Evolutionary conservation across 331 rosid species (phyloP), one percentile per base, ranked within the genome.

Genomic region (Quercus lobata): DNA sequence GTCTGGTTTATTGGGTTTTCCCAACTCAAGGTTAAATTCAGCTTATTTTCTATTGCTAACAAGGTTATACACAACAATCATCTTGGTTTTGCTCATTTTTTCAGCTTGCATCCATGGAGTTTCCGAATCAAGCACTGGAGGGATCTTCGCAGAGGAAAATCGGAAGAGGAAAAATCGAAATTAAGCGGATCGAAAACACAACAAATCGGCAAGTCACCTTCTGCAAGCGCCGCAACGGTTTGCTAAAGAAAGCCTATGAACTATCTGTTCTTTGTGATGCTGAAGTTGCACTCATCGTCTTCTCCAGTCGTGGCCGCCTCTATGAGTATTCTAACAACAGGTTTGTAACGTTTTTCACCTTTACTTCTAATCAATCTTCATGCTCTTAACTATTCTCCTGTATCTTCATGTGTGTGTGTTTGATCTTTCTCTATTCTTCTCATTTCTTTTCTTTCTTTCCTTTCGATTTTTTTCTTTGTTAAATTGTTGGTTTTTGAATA

Each of bases 111-210:
- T 65, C 17, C 74, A 91, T 85, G 98, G 98, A 91, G 86, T 79
- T 84, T 78, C 80, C 81, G 21, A 71, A 81, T 86, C 90, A 88
- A 85, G 86, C 44, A 41, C 78, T 78, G 34, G 93, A 86, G 82
- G 92, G 90, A 56, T 87, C 93, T 56, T 86, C 98, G 62, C 97
- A 87, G 21, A 92, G 84, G 78, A 93, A 90, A 80, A 72, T 80
- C 78, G 98, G 98, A 76, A 92, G 98, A 88, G 98, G 98, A 46
- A 93, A 92, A 72, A 93, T 93, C 7, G 98, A 93, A 81, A 93
- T 93, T 57, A 93, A 93, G 87, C 52, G 98, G 81, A 93, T 93
- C 29, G 98, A 93, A 83, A 93, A 93, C 89, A 92, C 96, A 0
- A 92, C 98, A 0, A 93, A 92, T 56, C 84, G 98, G 56, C 98